Conservation (phyloP, 768 basidiomycete species). For the Tulasnella sp. region DNA sequence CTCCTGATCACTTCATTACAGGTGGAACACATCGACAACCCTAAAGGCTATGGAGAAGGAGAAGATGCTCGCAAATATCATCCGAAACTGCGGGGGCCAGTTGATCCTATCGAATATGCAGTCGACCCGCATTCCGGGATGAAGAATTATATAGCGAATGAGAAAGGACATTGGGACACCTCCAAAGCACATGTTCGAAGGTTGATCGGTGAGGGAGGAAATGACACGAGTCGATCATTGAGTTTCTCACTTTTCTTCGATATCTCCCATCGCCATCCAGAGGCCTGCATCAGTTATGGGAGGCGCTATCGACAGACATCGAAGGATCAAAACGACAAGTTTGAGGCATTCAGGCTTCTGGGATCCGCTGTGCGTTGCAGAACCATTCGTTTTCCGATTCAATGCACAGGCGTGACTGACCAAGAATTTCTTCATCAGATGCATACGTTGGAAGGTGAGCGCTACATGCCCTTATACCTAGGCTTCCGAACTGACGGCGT, state of each 20-base stretch:
- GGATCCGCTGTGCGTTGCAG: constrained; percentile 44
- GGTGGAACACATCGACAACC: constrained; percentile 88
- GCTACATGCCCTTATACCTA: too few species aligned
- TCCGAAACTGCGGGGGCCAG: constrained; percentile 64
- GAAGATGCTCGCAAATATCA: constrained; percentile 75
- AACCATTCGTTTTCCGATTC: too few species aligned
- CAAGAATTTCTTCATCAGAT: not conserved
- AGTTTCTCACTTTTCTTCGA: too few species aligned
- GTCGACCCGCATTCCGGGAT: constrained; percentile 79
- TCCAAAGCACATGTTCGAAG: constrained; percentile 68
- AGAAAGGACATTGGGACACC: constrained; percentile 39
- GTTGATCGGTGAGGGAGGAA: constrained; percentile 46
- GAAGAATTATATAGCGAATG: constrained; percentile 39
- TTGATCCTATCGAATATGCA: constrained; percentile 75
- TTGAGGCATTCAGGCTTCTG: constrained; percentile 69
- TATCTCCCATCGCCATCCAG: not conserved
- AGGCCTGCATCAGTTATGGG: constrained; percentile 70
- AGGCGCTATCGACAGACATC: constrained; percentile 41
- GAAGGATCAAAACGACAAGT: constrained; percentile 52
- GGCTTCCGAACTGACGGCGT: not conserved
- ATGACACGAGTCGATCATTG: too few species aligned
- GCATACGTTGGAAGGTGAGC: constrained; percentile 14
- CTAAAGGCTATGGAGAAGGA: constrained; percentile 73
- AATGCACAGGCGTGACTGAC: not conserved
- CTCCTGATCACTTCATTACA: constrained; percentile 27